phyloP scores from a whole-genome alignment of 2,329 filamentous ascomycete genomes.

The Microdochium nivale region DNA sequence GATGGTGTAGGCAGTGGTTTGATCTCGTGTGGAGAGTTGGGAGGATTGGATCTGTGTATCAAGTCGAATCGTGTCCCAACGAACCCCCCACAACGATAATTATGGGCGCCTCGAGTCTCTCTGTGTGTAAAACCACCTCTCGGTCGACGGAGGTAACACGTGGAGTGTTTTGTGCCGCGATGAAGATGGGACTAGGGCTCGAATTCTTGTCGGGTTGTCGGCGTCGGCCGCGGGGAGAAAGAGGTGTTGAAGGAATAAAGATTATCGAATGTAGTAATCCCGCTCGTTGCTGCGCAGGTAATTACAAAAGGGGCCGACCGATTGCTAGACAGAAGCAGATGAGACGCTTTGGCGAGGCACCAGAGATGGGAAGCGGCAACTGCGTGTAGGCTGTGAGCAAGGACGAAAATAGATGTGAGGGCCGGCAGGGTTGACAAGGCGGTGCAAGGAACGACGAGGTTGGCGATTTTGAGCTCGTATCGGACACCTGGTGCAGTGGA shows the following conservation, averaged over 20 bases:
- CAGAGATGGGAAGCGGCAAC: background rate
- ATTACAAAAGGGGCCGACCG: slow-evolving; percentile 7
- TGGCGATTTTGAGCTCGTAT: background rate
- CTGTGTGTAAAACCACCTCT: background rate
- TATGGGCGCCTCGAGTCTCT: background rate
- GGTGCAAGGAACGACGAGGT: background rate
- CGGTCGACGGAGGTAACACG: background rate
- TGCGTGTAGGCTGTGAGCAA: background rate
- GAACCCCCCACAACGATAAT: background rate
- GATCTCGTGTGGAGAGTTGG: slow-evolving; percentile 1
- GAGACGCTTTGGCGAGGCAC: background rate
- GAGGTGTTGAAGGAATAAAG: slow-evolving; percentile 4
- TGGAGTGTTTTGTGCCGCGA: background rate
- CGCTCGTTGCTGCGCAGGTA: slow-evolving; percentile 1
- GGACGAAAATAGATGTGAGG: background rate
- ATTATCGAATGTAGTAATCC: slow-evolving; percentile 7
- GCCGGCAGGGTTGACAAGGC: background rate
- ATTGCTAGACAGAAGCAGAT: slow-evolving; percentile 1
- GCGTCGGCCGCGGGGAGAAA: background rate
- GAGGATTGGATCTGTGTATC: background rate
- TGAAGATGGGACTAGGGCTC: background rate
- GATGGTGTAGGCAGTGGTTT: slow-evolving; percentile 13
- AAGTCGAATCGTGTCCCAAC: background rate
- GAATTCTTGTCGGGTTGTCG: background rate
- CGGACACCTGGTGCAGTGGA: background rate